phyloP scores from a whole-genome alignment of 345 rosid genomes.

The Eucalyptus paniculata region DNA sequence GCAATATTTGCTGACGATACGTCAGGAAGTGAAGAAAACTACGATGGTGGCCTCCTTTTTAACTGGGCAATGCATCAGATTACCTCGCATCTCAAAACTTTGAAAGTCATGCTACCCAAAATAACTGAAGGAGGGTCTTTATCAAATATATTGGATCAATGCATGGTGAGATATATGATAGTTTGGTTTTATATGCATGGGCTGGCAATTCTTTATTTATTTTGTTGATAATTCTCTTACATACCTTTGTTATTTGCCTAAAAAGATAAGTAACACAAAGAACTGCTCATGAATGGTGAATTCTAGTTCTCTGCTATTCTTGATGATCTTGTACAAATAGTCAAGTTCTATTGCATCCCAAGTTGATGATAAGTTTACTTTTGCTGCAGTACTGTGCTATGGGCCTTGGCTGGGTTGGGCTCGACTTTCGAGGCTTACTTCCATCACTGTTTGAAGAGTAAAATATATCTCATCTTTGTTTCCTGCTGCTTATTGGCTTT shows the following conservation, averaged over 20 bases:
- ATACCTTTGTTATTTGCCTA: background rate
- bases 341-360: background rate
- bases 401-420: constrained; percentile 95
- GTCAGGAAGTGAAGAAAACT: constrained; percentile 90
- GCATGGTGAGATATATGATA: constrained; percentile 52
- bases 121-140: constrained; percentile 93
- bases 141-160: constrained; percentile 88
- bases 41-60: constrained; percentile 90
- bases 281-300: background rate
- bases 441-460: constrained; percentile 92
- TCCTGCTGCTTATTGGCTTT: background rate
- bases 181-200: background rate
- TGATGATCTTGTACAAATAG: background rate
- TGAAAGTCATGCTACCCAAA: constrained; percentile 88
- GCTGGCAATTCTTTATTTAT: background rate
- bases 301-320: background rate
- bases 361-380: background rate
- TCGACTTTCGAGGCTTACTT: constrained; percentile 95
- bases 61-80: constrained; percentile 99
- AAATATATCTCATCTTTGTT: background rate
- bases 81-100: constrained; percentile 89
- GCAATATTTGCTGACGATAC: constrained; percentile 97
- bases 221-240: background rate
- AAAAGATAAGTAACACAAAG: background rate
- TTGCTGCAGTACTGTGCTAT: constrained; percentile 76